Conservation (phyloP, 169 alveolate genomes). For the Eimeria sp. region DNA sequence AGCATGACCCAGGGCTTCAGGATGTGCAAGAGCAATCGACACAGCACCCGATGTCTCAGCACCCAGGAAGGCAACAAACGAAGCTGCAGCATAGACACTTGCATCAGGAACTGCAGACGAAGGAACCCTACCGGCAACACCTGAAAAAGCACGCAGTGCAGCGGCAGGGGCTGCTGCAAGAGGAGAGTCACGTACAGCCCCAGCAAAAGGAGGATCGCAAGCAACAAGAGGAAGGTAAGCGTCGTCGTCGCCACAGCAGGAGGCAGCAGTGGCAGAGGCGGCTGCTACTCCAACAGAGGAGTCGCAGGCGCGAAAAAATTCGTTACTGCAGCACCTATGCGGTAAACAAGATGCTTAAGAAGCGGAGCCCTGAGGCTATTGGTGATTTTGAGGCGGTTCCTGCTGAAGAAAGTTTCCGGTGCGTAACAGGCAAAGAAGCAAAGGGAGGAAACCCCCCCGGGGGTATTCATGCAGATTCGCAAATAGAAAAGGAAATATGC, state of each 20-base stretch:
- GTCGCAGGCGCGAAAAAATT: background rate
- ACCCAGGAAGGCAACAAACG: background rate
- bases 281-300: conserved; percentile 29
- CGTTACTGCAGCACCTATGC: background rate
- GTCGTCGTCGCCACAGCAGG: background rate
- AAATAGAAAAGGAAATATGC: background rate
- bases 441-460: background rate
- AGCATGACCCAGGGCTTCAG: conserved; percentile 13
- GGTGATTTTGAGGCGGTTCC: background rate
- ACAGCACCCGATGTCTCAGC: background rate
- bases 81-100: background rate
- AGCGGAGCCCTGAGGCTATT: background rate
- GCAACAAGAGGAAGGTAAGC: background rate
- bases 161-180: background rate
- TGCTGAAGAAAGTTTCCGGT: background rate
- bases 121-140: background rate
- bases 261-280: conserved; percentile 39
- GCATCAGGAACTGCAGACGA: background rate
- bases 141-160: background rate
- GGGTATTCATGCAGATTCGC: background rate
- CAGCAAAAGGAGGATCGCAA: background rate
- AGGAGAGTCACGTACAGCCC: background rate
- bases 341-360: background rate
- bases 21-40: conserved; percentile 6
- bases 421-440: background rate